Evolutionary conservation across 306 rosid species (phyloP), one percentile per base, ranked within the genome.

Genomic region (Crataegus laevigata): DNA sequence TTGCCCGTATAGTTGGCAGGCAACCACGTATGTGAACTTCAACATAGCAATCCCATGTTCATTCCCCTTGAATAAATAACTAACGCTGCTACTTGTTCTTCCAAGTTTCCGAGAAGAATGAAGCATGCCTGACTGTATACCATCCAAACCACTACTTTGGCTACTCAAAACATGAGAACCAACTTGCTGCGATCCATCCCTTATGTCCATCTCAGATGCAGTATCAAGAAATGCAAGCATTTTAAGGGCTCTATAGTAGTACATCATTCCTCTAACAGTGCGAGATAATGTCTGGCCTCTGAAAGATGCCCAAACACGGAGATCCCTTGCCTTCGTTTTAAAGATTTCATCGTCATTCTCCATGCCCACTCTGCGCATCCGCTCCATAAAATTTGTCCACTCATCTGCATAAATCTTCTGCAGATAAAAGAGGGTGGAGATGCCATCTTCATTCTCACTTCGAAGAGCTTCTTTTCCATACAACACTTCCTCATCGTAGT

Each of bases 241-340:
- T 84, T 88, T 68, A 29, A 94, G 97, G 68, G 98, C 98, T 68
- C 91, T 88, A 78, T 88, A 87, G 74, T 94, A 88, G 79, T 94
- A 94, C 98, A 94, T 94, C 98, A 91, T 94, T 75, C 98, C 98
- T 73, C 97, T 86, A 32, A 94, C 93, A 40, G 98, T 94, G 67
- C 97, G 97, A 40, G 96, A 89, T 77, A 94, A 75, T 36, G 98
- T 94, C 87, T 94, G 98, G 68, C 98, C 98, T 84, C 98, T 88
- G 70, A 85, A 85, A 6, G 98, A 93, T 21, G 88, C 97, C 98
- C 98, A 93, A 78, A 87, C 84, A 47, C 98, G 96, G 68, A 91
- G 90, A 38, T 93, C 94, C 80, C 81, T 84, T 14, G 77, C 55
- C 74, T 90, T 91, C 61, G 71, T 80, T 3, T 68, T 47, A 89